Evolutionary conservation across 2,329 filamentous ascomycete species (phyloP).

Genomic region (Exophiala alcalophila): DNA sequence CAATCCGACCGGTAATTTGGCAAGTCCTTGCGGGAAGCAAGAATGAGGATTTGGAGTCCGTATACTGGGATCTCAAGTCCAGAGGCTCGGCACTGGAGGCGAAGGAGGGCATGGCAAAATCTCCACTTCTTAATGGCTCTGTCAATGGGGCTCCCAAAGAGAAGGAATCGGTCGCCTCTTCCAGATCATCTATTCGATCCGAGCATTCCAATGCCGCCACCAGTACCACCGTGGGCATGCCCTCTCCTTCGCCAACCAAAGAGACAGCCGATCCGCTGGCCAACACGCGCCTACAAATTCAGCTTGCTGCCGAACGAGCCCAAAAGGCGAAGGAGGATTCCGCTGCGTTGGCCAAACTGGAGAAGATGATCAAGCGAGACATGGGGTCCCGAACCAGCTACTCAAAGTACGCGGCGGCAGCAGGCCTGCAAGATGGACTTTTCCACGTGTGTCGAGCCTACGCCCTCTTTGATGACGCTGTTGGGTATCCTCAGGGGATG

Average conservation of each 20-base stretch:
- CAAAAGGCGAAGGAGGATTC: conserved; percentile 77
- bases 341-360: conserved; percentile 71
- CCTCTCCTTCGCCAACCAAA: conserved; percentile 55
- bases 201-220: conserved; percentile 64
- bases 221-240: conserved; percentile 54
- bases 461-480: conserved; percentile 87
- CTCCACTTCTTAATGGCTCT: conserved; percentile 36
- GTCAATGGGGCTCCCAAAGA: conserved; percentile 58
- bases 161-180: conserved; percentile 68
- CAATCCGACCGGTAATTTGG: conserved; percentile 97
- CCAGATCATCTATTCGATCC: conserved; percentile 80
- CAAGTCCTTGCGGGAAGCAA: conserved; percentile 95
- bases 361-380: conserved; percentile 88
- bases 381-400: conserved; percentile 91
- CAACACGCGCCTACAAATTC: conserved; percentile 60
- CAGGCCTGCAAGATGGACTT: conserved; percentile 86
- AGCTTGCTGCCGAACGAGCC: conserved; percentile 64
- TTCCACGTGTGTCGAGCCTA: conserved; percentile 98
- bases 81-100: conserved; percentile 76
- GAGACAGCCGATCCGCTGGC: conserved; percentile 60
- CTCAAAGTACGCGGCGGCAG: conserved; percentile 89
- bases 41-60: conserved; percentile 79
- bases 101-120: conserved; percentile 46
- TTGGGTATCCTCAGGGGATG: conserved; percentile 98
- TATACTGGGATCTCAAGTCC: conserved; percentile 78